Conservation (phyloP, 2,329 filamentous ascomycete species). For the Colletotrichum sp. region DNA sequence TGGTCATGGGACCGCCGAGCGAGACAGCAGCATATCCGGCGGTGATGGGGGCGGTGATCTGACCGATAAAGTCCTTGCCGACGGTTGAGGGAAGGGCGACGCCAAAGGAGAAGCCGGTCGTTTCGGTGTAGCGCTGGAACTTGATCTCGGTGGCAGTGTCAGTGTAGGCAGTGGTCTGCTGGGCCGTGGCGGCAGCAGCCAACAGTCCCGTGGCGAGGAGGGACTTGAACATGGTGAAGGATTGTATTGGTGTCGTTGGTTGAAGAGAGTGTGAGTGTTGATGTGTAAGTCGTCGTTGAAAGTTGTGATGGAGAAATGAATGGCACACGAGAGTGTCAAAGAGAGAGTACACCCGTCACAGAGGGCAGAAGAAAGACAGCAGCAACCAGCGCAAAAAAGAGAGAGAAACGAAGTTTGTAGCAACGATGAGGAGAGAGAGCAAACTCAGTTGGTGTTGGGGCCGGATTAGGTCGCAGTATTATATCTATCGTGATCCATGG, state of each 20-base stretch:
- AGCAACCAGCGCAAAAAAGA: constrained; percentile 14
- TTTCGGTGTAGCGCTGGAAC: constrained; percentile 17
- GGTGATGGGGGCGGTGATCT: constrained; percentile 17
- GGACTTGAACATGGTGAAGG: constrained; percentile 16
- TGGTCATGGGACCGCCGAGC: constrained; percentile 47
- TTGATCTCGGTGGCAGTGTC: constrained; percentile 11
- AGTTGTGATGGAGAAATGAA: neutral
- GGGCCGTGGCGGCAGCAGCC: constrained; percentile 11
- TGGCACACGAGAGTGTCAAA: constrained; percentile 8
- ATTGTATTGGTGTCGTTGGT: neutral
- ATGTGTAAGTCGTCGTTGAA: neutral
- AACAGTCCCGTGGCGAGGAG: constrained; percentile 7
- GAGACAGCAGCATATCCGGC: constrained; percentile 25
- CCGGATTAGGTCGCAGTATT: neutral
- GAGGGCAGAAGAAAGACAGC: constrained; percentile 8
- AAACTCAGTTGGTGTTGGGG: neutral
- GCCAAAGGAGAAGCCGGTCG: constrained; percentile 10
- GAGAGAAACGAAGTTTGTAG: neutral
- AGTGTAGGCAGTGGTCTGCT: constrained; percentile 14
- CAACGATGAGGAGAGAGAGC: neutral
- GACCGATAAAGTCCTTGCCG: constrained; percentile 21
- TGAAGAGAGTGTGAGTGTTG: neutral
- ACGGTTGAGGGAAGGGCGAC: constrained; percentile 12
- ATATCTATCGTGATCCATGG: neutral
- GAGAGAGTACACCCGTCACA: constrained; percentile 21